A percentile compares a stretch with the other conserved stretches of the same genome.
Evolutionary conservation across 108 stramenopile species (phyloP).

Genomic region (Asterionellopsis glacialis): DNA sequence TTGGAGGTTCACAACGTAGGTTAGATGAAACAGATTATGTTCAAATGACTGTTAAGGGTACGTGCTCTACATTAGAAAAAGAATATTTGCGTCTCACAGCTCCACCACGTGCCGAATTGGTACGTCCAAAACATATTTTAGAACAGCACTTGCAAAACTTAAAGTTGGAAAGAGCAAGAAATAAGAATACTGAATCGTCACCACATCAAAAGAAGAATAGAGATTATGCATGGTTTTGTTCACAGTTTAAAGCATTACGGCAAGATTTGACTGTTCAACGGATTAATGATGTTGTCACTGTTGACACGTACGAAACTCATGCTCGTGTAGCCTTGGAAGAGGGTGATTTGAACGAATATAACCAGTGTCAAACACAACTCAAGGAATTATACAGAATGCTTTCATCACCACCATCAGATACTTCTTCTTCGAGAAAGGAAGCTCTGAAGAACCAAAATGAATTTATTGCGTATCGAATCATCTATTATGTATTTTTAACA

Average conservation of each 20-base stretch:
- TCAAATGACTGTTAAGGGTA: slow-evolving; percentile 76
- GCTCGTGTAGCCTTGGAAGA: slow-evolving; percentile 92
- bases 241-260: slow-evolving; percentile 91
- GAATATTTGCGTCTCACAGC: slow-evolving; percentile 80
- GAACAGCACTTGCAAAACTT: slow-evolving; percentile 53
- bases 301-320: slow-evolving; percentile 92
- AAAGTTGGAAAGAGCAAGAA: slow-evolving; percentile 21
- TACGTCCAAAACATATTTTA: slow-evolving; percentile 59
- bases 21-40: slow-evolving; percentile 62
- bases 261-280: slow-evolving; percentile 95
- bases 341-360: slow-evolving; percentile 85
- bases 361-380: slow-evolving; percentile 94
- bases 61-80: slow-evolving; percentile 66
- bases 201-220: slow-evolving; percentile 24
- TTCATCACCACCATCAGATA: slow-evolving; percentile 7
- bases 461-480: slow-evolving; percentile 76
- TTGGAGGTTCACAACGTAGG: slow-evolving; percentile 41
- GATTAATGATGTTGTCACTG: slow-evolving; percentile 83
- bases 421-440: slow-evolving; percentile 15
- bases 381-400: slow-evolving; percentile 57
- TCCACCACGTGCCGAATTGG: slow-evolving; percentile 61
- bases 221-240: slow-evolving; percentile 89
- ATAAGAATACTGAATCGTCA: slow-evolving; percentile 4
- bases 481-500: slow-evolving; percentile 75
- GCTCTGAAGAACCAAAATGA: slow-evolving; percentile 52